A percentile compares a stretch with the other conserved stretches of the same genome.
phyloP scores from a whole-genome alignment of 257 asterid species.

The Capsicum rhomboideum region DNA sequence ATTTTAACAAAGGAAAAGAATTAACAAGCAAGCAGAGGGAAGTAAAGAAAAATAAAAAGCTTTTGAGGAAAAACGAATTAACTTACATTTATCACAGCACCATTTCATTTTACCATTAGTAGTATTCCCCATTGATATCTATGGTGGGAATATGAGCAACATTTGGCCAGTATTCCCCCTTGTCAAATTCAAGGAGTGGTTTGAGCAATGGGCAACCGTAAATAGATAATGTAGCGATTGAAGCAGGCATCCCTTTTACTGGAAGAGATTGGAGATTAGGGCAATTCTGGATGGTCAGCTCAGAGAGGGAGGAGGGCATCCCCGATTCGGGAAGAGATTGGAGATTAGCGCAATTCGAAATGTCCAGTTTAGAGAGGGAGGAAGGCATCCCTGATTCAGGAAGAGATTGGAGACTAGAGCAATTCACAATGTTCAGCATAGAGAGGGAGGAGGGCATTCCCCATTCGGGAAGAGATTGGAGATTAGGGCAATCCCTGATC shows the following conservation, averaged over 20 bases:
- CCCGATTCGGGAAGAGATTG: background rate
- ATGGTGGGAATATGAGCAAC: background rate
- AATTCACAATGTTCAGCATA: background rate
- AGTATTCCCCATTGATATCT: background rate
- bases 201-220: background rate
- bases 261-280: background rate
- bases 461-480: background rate
- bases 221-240: background rate
- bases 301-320: background rate
- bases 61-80: background rate
- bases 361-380: background rate
- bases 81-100: background rate
- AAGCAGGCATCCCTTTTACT: background rate
- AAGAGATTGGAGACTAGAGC: background rate
- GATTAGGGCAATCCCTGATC: background rate
- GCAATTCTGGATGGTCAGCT: fast-evolving
- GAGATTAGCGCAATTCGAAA: background rate
- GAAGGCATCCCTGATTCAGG: background rate
- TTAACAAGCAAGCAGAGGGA: background rate
- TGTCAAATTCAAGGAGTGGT: background rate
- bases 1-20: background rate
- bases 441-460: background rate
- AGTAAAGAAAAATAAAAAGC: background rate
- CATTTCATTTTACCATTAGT: background rate
- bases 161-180: background rate